Evolutionary conservation across 495 filamentous ascomycete species (phyloP), one percentile per base, ranked within the genome.

Genomic region (Penicillium fimorum): DNA sequence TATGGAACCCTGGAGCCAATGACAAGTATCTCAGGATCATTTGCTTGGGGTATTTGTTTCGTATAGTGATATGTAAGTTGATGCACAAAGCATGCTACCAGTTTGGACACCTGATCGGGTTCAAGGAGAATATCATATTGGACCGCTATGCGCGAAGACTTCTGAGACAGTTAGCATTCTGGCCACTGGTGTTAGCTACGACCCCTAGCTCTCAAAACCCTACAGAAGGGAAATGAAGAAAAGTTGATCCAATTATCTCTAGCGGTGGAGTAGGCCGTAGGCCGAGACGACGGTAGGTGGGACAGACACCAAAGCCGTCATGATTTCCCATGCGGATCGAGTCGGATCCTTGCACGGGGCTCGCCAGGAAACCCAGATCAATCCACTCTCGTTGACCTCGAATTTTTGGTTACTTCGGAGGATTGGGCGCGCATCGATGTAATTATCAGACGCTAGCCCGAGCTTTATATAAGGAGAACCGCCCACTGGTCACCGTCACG

Each of bases 401-500:
- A 45, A 20, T 56, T 41, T 47, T 56, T 52, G 45, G 24, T 29
- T 45, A 41, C 15, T 38, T 55, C 48, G 58, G 55, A 42, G 57
- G 57, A 63, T 66, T 68, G 65, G 59, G 59, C 47, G 59, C 59
- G 44, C 61, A 51, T 67, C 56, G 55, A 63, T 55, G 57, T 56
- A 62, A 65, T 62, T 60, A 66, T 66, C 65, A 65, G 59, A 63
- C 65, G 57, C 65, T 66, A 66, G 65, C 45, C 59, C 43, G 55
- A 59, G 63, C 59, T 65, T 64, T 66, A 68, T 74, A 74, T 70
- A 72, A 72, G 66, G 60, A 69, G 63, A 61, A 46, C 67, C 64
- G 54, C 57, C 67, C 62, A 54, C 54, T 58, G 58, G 63, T 64
- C 64, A 63, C 50, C 50, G 59, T 43, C n/a, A 41, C 43, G 56